phyloP scores from a whole-genome alignment of 1,284 basidiomycete species.

The Cystodermella granulosa region DNA sequence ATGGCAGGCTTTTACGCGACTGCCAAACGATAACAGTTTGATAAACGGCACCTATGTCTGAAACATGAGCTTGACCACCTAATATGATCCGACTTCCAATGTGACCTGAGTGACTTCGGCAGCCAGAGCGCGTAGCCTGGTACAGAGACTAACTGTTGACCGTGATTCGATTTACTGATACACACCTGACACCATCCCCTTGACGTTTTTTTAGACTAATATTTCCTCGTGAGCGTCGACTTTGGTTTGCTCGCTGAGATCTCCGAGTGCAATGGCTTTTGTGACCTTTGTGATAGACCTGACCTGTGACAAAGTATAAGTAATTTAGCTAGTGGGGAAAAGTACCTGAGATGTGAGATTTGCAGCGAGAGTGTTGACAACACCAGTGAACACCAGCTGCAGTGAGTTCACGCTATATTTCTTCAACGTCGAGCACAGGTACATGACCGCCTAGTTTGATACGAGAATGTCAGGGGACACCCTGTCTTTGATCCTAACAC shows the following conservation, averaged over 20 bases:
- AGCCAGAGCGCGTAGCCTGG: conserved; percentile 76
- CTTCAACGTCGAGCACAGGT: conserved; percentile 87
- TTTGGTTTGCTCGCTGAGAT: conserved; percentile 93
- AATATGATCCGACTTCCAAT: conserved; percentile 82
- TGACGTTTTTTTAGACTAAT: conserved; percentile 96
- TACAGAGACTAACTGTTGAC: too few relatives aligned
- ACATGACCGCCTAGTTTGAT: conserved; percentile 90
- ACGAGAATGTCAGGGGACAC: too few relatives aligned
- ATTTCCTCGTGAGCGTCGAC: conserved; percentile 97
- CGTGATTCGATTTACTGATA: too few relatives aligned
- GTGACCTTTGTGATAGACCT: conserved; percentile 87
- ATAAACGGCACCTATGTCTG: conserved; percentile 92
- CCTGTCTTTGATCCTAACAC: too few relatives aligned
- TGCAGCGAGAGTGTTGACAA: conserved; percentile 89
- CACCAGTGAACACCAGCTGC: too few relatives aligned
- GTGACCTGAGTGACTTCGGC: conserved; percentile 96
- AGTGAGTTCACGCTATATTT: conserved; percentile 89
- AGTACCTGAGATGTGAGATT: conserved; percentile 83
- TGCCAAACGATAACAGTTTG: too few relatives aligned
- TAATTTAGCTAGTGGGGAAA: neutral
- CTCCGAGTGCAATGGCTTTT: conserved; percentile 95
- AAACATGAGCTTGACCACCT: conserved; percentile 82
- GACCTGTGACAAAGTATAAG: conserved; percentile 43
- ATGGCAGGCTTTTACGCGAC: conserved; percentile 50
- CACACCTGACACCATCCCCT: conserved; percentile 86